Evolutionary conservation across 768 basidiomycete species (phyloP).

Genomic region (Mycena filopes): DNA sequence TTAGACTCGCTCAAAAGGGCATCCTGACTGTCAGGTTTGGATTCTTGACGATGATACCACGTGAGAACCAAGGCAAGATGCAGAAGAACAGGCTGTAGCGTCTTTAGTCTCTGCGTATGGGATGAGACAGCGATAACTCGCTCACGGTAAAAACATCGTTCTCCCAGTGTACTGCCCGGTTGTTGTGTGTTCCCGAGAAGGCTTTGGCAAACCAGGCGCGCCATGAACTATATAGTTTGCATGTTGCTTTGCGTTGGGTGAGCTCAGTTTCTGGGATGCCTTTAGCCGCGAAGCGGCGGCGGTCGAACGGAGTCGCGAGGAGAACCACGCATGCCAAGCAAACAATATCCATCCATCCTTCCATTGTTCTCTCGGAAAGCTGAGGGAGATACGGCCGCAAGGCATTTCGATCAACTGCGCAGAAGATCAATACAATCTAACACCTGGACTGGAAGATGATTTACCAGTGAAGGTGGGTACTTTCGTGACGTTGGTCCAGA

Average conservation of each 20-base stretch:
- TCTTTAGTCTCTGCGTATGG: too few relatives aligned
- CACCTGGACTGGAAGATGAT: too few relatives aligned
- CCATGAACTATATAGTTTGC: background rate
- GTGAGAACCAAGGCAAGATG: too few relatives aligned
- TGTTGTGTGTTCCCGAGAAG: background rate
- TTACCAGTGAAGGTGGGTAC: too few relatives aligned
- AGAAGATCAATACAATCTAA: too few relatives aligned
- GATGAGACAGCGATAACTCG: too few relatives aligned
- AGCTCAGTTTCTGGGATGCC: background rate
- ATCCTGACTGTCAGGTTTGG: too few relatives aligned
- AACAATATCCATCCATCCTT: conserved; percentile 10
- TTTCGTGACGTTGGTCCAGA: background rate
- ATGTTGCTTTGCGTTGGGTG: background rate
- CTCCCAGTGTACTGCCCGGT: background rate
- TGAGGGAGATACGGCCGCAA: background rate
- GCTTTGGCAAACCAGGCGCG: background rate
- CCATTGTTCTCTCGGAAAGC: background rate
- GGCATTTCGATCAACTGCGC: too few relatives aligned
- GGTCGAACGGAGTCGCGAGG: background rate
- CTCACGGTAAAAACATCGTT: background rate
- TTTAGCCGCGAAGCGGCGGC: background rate
- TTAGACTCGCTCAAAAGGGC: too few relatives aligned
- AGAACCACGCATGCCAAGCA: background rate
- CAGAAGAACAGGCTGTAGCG: too few relatives aligned
- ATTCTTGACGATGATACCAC: too few relatives aligned